phyloP scores from a whole-genome alignment of 495 filamentous ascomycete species.

The Trichoderma erinaceum region DNA sequence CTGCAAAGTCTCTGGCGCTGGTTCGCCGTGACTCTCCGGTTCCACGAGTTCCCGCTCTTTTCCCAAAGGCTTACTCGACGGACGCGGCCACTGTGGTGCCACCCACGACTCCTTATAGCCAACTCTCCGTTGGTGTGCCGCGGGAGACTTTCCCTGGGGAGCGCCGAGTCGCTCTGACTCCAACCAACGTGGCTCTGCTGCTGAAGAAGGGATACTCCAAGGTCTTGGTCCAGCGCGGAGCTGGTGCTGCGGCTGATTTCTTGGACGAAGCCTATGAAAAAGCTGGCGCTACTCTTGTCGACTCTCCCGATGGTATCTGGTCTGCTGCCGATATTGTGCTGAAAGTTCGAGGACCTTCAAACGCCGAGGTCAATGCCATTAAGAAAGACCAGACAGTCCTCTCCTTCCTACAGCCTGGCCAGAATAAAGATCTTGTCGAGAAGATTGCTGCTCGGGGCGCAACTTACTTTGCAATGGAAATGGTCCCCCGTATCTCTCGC shows the following conservation, averaged over 20 bases:
- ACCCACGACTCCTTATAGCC: constrained; percentile 56
- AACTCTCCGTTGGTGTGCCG: constrained; percentile 64
- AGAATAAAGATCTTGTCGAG: constrained; percentile 64
- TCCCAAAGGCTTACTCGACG: constrained; percentile 25
- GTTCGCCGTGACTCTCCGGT: constrained; percentile 32
- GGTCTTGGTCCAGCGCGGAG: constrained; percentile 67
- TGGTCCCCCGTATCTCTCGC: constrained; percentile 76
- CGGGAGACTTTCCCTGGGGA: constrained; percentile 65
- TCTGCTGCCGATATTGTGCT: constrained; percentile 65
- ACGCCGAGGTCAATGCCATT: constrained; percentile 55
- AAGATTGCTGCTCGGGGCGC: constrained; percentile 56
- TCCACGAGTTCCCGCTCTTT: constrained; percentile 17
- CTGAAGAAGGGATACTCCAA: constrained; percentile 73
- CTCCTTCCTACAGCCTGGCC: constrained; percentile 67
- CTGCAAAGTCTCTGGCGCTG: constrained; percentile 23
- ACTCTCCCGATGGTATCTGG: constrained; percentile 53
- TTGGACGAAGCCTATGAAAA: constrained; percentile 62
- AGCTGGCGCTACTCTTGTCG: constrained; percentile 66
- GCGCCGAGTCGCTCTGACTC: constrained; percentile 72
- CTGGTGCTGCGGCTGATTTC: constrained; percentile 67
- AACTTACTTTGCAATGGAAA: constrained; percentile 75
- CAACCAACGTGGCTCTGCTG: constrained; percentile 67
- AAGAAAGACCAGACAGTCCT: constrained; percentile 61
- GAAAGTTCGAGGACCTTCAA: constrained; percentile 67
- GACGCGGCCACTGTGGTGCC: constrained; percentile 35